Evolutionary conservation across 1,139 yeast genomes (phyloP).

Genomic region (Pichia sp.): DNA sequence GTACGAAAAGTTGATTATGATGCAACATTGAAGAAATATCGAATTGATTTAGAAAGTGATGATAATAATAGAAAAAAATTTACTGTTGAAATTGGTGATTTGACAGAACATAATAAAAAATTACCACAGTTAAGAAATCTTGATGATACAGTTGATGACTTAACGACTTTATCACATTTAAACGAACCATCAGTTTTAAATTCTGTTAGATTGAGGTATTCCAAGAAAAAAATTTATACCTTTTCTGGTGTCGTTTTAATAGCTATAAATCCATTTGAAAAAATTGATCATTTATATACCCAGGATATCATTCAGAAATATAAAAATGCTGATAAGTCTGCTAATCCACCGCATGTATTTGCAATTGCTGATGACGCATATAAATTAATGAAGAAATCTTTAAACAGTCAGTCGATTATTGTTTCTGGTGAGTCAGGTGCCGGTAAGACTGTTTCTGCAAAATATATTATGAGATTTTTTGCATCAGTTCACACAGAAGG

Average conservation of each 20-base stretch:
- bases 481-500: slow-evolving; percentile 73
- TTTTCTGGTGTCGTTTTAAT: slow-evolving; percentile 95
- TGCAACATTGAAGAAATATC: slow-evolving; percentile 40
- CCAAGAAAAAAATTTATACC: slow-evolving; percentile 84
- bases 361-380: slow-evolving; percentile 98
- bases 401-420: slow-evolving; percentile 85
- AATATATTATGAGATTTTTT: slow-evolving; percentile 94
- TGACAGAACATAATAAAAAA: slow-evolving; percentile 41
- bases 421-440: slow-evolving; percentile 99
- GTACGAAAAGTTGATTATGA: slow-evolving; percentile 43
- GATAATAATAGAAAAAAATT: slow-evolving; percentile 43
- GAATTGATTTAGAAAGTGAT: slow-evolving; percentile 58
- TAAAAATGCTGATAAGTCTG: slow-evolving; percentile 85
- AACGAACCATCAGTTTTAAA: slow-evolving; percentile 96
- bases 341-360: slow-evolving; percentile 90
- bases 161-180: slow-evolving; percentile 82
- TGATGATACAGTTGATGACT: slow-evolving; percentile 91
- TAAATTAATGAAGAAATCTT: slow-evolving; percentile 79
- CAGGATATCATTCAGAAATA: slow-evolving; percentile 91
- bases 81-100: slow-evolving; percentile 43
- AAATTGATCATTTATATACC: slow-evolving; percentile 80
- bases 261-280: slow-evolving; percentile 93
- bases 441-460: slow-evolving; percentile 96
- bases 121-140: slow-evolving; percentile 87
- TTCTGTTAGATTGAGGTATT: slow-evolving; percentile 83